These are phyloP conservation scores for Syzygium grande DNA, from an alignment of 345 rosid species.

Conservation along the genomic window DNA sequence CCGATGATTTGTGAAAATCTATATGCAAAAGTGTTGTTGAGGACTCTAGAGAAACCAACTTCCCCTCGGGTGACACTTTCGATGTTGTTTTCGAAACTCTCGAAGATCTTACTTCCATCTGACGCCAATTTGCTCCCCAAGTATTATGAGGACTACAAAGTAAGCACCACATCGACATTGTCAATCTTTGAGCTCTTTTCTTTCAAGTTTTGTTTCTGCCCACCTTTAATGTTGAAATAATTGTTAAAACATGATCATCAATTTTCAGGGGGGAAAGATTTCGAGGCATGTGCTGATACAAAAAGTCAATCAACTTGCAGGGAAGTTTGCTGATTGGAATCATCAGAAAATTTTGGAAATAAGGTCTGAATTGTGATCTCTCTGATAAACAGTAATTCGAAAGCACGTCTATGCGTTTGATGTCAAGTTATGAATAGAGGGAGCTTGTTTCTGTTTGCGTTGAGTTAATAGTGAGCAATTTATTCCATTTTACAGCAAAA, in stretches of 20 bases:
- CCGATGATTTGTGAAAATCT: not conserved
- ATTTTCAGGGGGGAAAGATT: constrained; percentile 47
- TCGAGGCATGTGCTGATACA: constrained; percentile 46
- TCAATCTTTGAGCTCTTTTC: not conserved
- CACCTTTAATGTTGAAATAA: not conserved
- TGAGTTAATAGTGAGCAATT: not conserved
- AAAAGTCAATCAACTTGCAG: constrained; percentile 45
- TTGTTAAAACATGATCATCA: not conserved
- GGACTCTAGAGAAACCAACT: constrained; percentile 24
- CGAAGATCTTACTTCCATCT: constrained; percentile 45
- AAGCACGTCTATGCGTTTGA: not conserved
- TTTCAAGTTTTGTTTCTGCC: not conserved
- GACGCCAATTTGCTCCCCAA: constrained; percentile 35
- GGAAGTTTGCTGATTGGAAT: constrained; percentile 55
- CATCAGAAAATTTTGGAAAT: constrained; percentile 41
- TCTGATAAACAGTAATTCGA: not conserved
- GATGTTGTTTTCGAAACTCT: constrained; percentile 43
- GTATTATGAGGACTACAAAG: constrained; percentile 44
- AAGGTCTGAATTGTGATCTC: constrained; percentile 18
- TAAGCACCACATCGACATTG: constrained; percentile 4
- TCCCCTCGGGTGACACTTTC: constrained; percentile 85
- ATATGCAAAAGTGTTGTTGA: constrained; percentile 17
- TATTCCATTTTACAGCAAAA: not conserved
- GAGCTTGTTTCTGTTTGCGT: not conserved
- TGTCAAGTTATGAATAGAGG: not conserved